These are phyloP conservation scores for Penicillium sp. DNA, from an alignment of 2,329 filamentous ascomycete genomes.

Conservation along the genomic window DNA sequence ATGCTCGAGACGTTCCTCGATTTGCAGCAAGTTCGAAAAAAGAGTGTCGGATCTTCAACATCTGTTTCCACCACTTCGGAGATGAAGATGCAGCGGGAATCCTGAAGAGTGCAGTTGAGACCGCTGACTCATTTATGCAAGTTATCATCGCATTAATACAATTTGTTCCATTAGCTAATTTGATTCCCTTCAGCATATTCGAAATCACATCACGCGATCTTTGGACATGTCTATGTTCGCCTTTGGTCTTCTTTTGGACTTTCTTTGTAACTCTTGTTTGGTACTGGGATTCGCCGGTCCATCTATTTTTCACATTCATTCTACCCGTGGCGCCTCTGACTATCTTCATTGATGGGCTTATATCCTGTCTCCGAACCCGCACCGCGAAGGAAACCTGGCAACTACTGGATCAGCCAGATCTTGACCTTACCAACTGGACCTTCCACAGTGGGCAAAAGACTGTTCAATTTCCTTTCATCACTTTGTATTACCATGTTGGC, in stretches of 20 bases:
- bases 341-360: constrained; percentile 66
- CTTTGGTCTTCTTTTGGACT: constrained; percentile 32
- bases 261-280: constrained; percentile 25
- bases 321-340: constrained; percentile 68
- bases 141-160: neutral
- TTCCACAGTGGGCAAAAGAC: constrained; percentile 24
- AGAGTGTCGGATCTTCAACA: constrained; percentile 69
- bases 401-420: constrained; percentile 49
- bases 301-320: constrained; percentile 65
- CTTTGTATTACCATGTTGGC: constrained; percentile 22
- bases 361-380: constrained; percentile 67
- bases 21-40: constrained; percentile 49
- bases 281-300: constrained; percentile 51
- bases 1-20: constrained; percentile 52
- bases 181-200: constrained; percentile 12
- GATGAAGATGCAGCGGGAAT: constrained; percentile 62
- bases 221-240: constrained; percentile 24
- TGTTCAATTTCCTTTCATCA: constrained; percentile 21
- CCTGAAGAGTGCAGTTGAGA: constrained; percentile 51
- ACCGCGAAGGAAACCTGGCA: constrained; percentile 64
- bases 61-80: constrained; percentile 76
- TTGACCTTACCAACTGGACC: constrained; percentile 17
- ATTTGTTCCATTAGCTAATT: neutral
- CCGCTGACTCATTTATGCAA: constrained; percentile 28
- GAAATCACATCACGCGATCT: constrained; percentile 17